Conservation (phyloP, 768 basidiomycete genomes). For the Lyophyllum semitale region DNA sequence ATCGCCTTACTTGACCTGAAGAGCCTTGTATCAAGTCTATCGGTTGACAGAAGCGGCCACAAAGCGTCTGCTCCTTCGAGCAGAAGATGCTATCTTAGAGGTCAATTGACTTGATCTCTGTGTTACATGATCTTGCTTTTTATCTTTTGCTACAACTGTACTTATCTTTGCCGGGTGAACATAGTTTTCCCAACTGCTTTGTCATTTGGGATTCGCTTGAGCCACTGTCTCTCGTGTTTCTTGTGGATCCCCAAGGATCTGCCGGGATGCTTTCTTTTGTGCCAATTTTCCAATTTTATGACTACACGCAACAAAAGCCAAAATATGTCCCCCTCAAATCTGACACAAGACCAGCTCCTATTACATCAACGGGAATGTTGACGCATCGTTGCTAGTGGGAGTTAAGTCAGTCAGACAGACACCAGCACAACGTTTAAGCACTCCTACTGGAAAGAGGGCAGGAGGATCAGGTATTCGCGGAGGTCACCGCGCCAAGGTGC, state of each 20-base stretch:
- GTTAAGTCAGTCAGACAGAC: neutral
- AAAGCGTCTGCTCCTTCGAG: conserved; percentile 63
- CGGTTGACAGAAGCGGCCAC: conserved; percentile 58
- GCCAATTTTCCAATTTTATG: neutral
- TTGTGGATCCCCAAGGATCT: neutral
- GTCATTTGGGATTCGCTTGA: too few relatives aligned
- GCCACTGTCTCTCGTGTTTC: neutral
- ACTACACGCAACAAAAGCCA: neutral
- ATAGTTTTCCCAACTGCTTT: too few relatives aligned
- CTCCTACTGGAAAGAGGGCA: neutral
- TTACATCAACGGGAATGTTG: neutral
- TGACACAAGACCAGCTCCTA: neutral
- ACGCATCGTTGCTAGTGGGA: neutral
- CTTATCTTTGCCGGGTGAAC: too few relatives aligned
- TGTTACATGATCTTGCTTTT: too few relatives aligned
- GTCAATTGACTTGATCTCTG: conserved; percentile 57
- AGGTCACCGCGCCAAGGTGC: neutral
- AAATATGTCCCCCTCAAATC: too few relatives aligned
- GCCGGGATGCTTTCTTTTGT: neutral
- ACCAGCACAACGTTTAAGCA: neutral
- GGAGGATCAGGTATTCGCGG: neutral
- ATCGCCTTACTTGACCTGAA: conserved; percentile 28
- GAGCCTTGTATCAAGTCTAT: conserved; percentile 75
- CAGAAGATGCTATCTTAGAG: conserved; percentile 82
- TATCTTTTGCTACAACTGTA: too few relatives aligned